A percentile compares a stretch with the other conserved stretches of the same genome.
Conservation (phyloP, 192 early-diverging fungal species). For the Haplosporangium gracile region DNA sequence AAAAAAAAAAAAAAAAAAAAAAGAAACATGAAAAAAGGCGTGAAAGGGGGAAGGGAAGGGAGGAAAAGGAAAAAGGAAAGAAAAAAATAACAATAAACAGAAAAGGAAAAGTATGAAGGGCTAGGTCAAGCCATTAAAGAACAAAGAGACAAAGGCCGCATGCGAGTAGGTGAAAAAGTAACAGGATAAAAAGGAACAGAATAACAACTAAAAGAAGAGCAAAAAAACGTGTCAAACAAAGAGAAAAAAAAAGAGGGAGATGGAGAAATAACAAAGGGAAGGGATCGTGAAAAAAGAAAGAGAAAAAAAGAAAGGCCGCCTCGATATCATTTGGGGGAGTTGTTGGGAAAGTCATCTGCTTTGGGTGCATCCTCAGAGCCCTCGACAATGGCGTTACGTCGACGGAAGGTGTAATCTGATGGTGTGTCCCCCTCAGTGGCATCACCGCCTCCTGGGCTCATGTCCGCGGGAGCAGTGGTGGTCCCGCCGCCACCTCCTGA, state of each 20-base stretch:
- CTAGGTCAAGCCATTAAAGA: neutral
- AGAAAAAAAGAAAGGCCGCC: neutral
- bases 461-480: slow-evolving; percentile 14
- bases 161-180: neutral
- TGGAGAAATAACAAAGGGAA: slow-evolving; percentile 8
- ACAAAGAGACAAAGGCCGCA: neutral
- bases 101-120: neutral
- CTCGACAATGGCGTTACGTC: slow-evolving; percentile 53
- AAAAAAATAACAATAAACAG: neutral
- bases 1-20: neutral
- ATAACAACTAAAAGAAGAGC: slow-evolving; percentile 1
- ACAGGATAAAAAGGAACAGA: neutral
- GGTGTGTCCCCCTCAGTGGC: slow-evolving; percentile 33
- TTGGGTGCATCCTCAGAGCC: slow-evolving; percentile 55
- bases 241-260: neutral
- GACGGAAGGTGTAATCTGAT: slow-evolving; percentile 51
- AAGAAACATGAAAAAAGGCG: neutral
- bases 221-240: neutral
- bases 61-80: neutral
- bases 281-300: neutral
- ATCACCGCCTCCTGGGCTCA: slow-evolving; percentile 50
- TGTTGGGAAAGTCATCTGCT: slow-evolving; percentile 45
- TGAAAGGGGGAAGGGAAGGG: neutral
- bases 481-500: slow-evolving; percentile 42
- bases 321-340: slow-evolving; percentile 40